phyloP scores from a whole-genome alignment of 2,329 filamentous ascomycete species.

The Fusarium tjaetaba region DNA sequence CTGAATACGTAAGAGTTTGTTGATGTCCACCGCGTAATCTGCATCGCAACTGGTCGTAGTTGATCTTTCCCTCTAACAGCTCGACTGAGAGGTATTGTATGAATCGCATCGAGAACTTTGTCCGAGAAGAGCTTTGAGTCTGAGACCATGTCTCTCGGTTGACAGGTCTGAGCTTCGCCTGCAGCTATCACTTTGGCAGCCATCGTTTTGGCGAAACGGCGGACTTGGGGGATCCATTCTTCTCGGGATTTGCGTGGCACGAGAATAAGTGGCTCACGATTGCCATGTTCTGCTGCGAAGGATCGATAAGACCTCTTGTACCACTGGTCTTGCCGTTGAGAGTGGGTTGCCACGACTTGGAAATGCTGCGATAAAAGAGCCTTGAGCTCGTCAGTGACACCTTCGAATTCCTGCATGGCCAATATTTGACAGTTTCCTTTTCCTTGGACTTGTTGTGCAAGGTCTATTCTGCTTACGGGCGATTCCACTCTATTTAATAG shows the following conservation, averaged over 20 bases:
- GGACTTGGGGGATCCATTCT: background rate
- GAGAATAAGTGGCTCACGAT: background rate
- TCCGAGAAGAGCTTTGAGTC: background rate
- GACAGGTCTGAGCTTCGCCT: background rate
- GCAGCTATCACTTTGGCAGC: rapidly evolving
- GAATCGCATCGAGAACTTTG: background rate
- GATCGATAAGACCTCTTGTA: slow-evolving; percentile 11
- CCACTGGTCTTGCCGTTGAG: slow-evolving; percentile 19
- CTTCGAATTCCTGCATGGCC: background rate
- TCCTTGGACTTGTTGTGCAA: rapidly evolving
- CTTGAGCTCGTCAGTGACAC: rapidly evolving
- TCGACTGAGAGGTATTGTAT: rapidly evolving
- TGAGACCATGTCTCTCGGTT: rapidly evolving
- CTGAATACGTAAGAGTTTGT: background rate
- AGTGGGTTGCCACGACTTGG: background rate
- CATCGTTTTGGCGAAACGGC: background rate
- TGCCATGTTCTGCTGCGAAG: background rate
- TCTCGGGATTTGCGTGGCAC: background rate
- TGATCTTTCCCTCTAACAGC: background rate
- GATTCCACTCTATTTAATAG: background rate
- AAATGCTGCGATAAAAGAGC: background rate
- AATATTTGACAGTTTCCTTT: rapidly evolving
- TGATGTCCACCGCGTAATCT: background rate
- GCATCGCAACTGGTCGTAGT: slow-evolving; percentile 1
- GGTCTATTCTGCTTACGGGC: background rate